These are phyloP conservation scores for Lactifluus piperatus DNA, from an alignment of 768 basidiomycete genomes.

Conservation along the genomic window DNA sequence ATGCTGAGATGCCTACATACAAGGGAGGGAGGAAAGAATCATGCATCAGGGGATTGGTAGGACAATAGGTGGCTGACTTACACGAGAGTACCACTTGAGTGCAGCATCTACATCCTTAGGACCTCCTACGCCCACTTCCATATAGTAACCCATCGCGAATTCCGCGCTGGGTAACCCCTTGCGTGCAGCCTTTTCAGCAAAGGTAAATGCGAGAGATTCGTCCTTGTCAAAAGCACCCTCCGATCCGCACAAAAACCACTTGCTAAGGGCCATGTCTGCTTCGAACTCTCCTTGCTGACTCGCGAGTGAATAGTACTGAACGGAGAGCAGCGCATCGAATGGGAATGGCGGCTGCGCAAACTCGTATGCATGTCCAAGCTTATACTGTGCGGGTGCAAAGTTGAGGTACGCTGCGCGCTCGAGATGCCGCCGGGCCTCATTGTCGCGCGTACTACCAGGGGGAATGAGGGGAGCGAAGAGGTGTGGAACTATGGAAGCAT, in stretches of 20 bases:
- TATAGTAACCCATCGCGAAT: constrained; percentile 95
- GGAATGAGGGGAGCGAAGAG: constrained; percentile 50
- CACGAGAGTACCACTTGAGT: constrained; percentile 67
- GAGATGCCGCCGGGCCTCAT: constrained; percentile 67
- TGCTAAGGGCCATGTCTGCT: constrained; percentile 93
- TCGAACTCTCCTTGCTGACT: constrained; percentile 83
- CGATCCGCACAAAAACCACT: constrained; percentile 94
- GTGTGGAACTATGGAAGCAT: constrained; percentile 42
- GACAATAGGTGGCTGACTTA: constrained; percentile 25
- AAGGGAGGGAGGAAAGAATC: neutral
- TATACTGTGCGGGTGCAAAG: constrained; percentile 85
- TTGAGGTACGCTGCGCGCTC: constrained; percentile 81
- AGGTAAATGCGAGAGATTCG: constrained; percentile 75
- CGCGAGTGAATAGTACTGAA: constrained; percentile 83
- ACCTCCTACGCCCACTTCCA: constrained; percentile 85
- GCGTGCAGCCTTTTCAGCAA: constrained; percentile 78
- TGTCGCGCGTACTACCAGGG: constrained; percentile 34
- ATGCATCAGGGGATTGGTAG: neutral
- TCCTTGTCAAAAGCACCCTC: constrained; percentile 75
- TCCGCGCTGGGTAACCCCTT: constrained; percentile 76
- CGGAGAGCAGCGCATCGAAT: constrained; percentile 82
- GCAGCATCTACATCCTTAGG: constrained; percentile 54
- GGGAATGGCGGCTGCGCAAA: constrained; percentile 78
- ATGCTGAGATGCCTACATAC: constrained; percentile 55
- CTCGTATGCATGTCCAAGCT: constrained; percentile 87